Percentiles rank a stretch among this genome's conserved stretches.
phyloP scores from a whole-genome alignment of 352 stramenopile species.

The Phytophthora vignae region DNA sequence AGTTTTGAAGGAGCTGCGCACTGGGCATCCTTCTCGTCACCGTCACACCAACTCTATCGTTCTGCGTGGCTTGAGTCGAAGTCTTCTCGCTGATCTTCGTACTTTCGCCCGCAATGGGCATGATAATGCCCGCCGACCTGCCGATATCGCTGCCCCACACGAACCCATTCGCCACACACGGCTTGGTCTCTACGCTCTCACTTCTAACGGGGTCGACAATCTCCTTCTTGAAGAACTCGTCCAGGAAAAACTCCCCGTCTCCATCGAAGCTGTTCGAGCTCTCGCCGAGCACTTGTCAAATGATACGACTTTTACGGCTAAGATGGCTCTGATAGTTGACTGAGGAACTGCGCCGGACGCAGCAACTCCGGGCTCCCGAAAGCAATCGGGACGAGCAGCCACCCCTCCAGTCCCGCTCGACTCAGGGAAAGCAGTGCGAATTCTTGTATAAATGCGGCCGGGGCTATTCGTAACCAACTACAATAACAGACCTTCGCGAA shows the following conservation, averaged over 20 bases:
- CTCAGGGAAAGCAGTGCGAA: too few relatives aligned
- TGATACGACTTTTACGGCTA: neutral
- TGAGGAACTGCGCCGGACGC: too few relatives aligned
- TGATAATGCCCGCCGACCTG: neutral
- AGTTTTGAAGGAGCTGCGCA: too few relatives aligned
- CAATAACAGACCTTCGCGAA: too few relatives aligned
- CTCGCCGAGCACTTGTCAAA: too few relatives aligned
- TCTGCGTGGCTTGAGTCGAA: neutral
- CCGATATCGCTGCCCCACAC: neutral
- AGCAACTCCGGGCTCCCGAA: too few relatives aligned
- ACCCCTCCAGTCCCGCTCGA: too few relatives aligned
- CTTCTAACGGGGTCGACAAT: neutral
- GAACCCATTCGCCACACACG: neutral
- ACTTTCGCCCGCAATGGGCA: neutral
- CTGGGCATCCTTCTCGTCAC: neutral
- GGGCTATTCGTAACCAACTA: too few relatives aligned
- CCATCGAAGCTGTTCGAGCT: neutral
- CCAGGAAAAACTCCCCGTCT: constrained; percentile 19
- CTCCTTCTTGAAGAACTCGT: constrained; percentile 5
- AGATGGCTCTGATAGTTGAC: too few relatives aligned
- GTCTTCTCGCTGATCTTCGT: neutral
- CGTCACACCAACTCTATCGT: neutral
- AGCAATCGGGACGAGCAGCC: too few relatives aligned
- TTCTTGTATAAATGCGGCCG: too few relatives aligned
- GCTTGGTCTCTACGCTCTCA: neutral